Evolutionary conservation across 495 filamentous ascomycete genomes (phyloP).

Genomic region (Xylaria scruposa): DNA sequence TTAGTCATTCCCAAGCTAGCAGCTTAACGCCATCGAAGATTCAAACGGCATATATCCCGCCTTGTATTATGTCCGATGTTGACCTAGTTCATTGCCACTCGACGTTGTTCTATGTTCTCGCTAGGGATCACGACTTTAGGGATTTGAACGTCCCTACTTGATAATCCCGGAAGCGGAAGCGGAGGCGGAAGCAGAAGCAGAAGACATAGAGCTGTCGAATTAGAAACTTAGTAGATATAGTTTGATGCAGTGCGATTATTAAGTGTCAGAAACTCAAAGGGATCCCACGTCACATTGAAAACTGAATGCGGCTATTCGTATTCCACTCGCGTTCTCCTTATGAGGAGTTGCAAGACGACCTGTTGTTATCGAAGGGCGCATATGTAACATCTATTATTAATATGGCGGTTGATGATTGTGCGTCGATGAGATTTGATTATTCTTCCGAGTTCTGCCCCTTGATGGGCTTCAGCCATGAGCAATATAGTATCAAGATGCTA

Average conservation of each 20-base stretch:
- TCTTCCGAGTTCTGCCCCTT: background rate
- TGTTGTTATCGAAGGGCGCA: background rate
- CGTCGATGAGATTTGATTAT: background rate
- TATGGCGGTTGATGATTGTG: background rate
- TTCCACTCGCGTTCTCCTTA: background rate
- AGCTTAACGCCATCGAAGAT: too few species aligned
- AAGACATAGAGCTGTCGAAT: background rate
- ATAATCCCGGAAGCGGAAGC: slow-evolving; percentile 9
- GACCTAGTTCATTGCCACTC: background rate
- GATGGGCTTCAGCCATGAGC: background rate
- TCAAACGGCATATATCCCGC: too few species aligned
- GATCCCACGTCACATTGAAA: background rate
- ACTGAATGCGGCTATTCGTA: background rate
- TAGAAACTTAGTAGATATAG: background rate
- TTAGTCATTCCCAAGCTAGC: background rate
- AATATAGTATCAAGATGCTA: background rate
- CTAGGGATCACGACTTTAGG: background rate
- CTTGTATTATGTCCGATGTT: too few species aligned
- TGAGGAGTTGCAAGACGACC: background rate
- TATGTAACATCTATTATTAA: too few species aligned
- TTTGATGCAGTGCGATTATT: background rate
- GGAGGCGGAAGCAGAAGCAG: background rate
- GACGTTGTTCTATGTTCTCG: background rate
- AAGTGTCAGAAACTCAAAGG: background rate
- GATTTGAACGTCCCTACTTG: background rate